Conservation (phyloP, 371 early-diverging fungal species). For the Haplosporangium sp. region DNA sequence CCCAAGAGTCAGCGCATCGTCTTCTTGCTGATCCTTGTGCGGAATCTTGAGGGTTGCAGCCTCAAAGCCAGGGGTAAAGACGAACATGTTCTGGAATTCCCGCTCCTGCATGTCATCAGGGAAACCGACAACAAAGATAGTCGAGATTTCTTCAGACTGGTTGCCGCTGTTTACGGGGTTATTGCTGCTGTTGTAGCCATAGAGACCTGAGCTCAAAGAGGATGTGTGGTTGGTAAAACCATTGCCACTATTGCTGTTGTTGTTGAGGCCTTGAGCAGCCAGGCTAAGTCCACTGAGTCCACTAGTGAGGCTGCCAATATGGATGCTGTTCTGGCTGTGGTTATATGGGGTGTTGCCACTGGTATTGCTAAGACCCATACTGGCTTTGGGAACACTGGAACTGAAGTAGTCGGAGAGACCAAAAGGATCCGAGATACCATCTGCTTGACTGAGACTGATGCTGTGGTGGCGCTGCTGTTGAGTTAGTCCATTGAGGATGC, state of each 20-base stretch:
- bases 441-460: too few relatives aligned
- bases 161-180: neutral
- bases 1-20: conserved; percentile 58
- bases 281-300: conserved; percentile 37
- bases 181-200: conserved; percentile 9
- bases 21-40: conserved; percentile 68
- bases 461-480: neutral
- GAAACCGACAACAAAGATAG: conserved; percentile 97
- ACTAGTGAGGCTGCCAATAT: conserved; percentile 34
- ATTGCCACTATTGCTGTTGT: conserved; percentile 6
- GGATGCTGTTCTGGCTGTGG: conserved; percentile 19
- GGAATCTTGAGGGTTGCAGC: conserved; percentile 93
- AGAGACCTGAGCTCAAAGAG: conserved; percentile 33
- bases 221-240: conserved; percentile 11
- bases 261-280: conserved; percentile 22
- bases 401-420: conserved; percentile 46
- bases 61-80: conserved; percentile 94
- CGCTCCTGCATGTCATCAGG: conserved; percentile 97
- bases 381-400: conserved; percentile 40
- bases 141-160: conserved; percentile 77
- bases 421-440: conserved; percentile 45
- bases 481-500: conserved; percentile 28
- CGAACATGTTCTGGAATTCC: conserved; percentile 98
- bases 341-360: neutral
- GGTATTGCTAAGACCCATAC: conserved; percentile 5